Base-by-base conservation (phyloP, 2,329 filamentous ascomycete species). In the Anthostomella pinea region DNA sequence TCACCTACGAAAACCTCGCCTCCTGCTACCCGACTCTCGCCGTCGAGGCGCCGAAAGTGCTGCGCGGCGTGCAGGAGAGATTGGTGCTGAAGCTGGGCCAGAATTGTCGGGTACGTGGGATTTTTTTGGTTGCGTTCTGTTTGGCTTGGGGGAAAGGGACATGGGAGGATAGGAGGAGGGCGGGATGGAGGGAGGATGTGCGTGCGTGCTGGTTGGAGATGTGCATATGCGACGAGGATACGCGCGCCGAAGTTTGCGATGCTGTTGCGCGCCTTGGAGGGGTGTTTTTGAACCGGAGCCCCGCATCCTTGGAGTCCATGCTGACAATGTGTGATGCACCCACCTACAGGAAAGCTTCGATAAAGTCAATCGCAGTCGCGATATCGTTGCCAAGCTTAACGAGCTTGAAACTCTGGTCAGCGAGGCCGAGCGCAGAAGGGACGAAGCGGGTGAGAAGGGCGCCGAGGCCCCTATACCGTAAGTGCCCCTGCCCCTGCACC, bases 1-100 rank as follows among this genome's bases (percentile, higher is more conserved):
- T 82, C 36, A 69, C 63, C 45, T 77, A 70, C 63, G 67, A 72
- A 31, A 77, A 77, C 56, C 74, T 83, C 49, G 71, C 72, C 2
- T 65, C 71, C 2, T 83, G 79, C 60, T 83, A 79, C 56, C 79
- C 79, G 27, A 78, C 73, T 14, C 66, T 81, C n/a, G 70, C 75
- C 13, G 54, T 60, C 24, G 62, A 67, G 43, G 69, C 75, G 14
- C 73, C 73, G 16, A 63, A 59, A 6, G 67, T 73, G 23, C 64
- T 83, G 50, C 65, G 64, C 44, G 68, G 70, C 46, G 70, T 81
- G 25, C 78, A 81, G 63, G 58, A 60, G 35, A 73, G 76, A 54
- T 77, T 83, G 73, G 70, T 79, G 8, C 70, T 69, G 10, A 66
- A 75, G 47, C 56, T 83, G 43, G 64, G 67, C 15, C 64, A 67